Percentiles rank a stretch among this genome's conserved stretches.
Evolutionary conservation across 2,329 filamentous ascomycete species (phyloP).

Genomic region (Pezicula neosporulosa): DNA sequence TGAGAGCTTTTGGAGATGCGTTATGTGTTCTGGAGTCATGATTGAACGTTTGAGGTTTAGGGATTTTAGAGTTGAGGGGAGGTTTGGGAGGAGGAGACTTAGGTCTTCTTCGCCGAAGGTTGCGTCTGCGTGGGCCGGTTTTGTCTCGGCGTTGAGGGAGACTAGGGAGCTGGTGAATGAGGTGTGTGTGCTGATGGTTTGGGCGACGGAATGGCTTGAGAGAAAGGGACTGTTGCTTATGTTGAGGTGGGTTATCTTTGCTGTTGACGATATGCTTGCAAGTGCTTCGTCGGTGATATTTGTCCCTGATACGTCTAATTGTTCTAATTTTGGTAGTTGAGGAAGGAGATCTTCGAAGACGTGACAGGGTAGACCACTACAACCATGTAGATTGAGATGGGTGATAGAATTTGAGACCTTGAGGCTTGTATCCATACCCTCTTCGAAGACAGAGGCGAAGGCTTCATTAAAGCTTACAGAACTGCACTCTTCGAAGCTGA

Average conservation of each 20-base stretch:
- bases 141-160: not conserved
- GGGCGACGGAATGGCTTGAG: slow-evolving; percentile 60
- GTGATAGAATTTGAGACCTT: not conserved
- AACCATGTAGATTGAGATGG: not conserved
- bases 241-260: slow-evolving; percentile 70
- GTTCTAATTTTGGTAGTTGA: slow-evolving; percentile 60
- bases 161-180: slow-evolving; percentile 2
- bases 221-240: slow-evolving; percentile 70
- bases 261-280: slow-evolving; percentile 62
- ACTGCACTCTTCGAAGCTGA: not conserved
- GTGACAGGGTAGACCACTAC: not conserved
- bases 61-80: slow-evolving; percentile 1
- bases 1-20: slow-evolving; percentile 5
- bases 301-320: slow-evolving; percentile 72
- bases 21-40: slow-evolving; percentile 5
- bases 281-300: slow-evolving; percentile 68
- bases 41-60: slow-evolving; percentile 4
- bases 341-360: slow-evolving; percentile 58
- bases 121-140: not conserved
- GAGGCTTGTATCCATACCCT: not conserved
- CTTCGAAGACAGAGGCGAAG: not conserved
- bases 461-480: not conserved
- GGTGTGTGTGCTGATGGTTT: slow-evolving; percentile 63
- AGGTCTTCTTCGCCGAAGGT: not conserved
- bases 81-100: not conserved